phyloP scores from a whole-genome alignment of 805 yeast species.

The Zygotorulaspora sp. region DNA sequence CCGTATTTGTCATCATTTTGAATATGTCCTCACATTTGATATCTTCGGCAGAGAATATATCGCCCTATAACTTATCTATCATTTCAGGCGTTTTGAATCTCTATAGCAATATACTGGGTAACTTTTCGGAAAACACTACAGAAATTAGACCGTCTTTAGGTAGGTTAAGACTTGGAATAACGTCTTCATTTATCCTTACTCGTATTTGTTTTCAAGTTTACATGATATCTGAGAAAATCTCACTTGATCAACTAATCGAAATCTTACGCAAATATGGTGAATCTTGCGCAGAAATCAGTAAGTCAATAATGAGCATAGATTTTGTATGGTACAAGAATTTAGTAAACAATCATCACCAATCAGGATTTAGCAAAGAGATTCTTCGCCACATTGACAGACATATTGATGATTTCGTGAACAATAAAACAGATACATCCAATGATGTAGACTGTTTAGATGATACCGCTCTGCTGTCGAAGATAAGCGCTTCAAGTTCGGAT shows the following conservation, averaged over 20 bases:
- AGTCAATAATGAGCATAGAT: neutral
- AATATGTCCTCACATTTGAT: neutral
- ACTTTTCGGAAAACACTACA: neutral
- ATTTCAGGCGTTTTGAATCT: neutral
- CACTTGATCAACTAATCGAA: neutral
- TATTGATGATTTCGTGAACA: neutral
- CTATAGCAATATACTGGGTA: neutral
- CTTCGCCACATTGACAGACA: constrained; percentile 1
- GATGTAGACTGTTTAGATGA: neutral
- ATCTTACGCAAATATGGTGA: neutral
- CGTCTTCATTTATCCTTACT: constrained; percentile 1
- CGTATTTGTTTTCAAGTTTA: constrained; percentile 5
- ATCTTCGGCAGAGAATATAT: neutral
- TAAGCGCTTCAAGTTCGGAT: neutral
- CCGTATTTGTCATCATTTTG: neutral
- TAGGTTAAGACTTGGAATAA: neutral
- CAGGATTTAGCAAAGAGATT: constrained; percentile 1
- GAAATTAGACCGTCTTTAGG: neutral
- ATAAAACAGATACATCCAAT: neutral
- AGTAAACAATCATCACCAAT: constrained; percentile 1
- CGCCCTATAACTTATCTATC: neutral
- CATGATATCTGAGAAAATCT: neutral
- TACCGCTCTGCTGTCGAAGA: neutral
- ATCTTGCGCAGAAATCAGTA: neutral
- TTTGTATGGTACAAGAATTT: neutral